Evolutionary conservation across 768 basidiomycete species (phyloP), one percentile per base, ranked within the genome.

Genomic region (Mycena pura): DNA sequence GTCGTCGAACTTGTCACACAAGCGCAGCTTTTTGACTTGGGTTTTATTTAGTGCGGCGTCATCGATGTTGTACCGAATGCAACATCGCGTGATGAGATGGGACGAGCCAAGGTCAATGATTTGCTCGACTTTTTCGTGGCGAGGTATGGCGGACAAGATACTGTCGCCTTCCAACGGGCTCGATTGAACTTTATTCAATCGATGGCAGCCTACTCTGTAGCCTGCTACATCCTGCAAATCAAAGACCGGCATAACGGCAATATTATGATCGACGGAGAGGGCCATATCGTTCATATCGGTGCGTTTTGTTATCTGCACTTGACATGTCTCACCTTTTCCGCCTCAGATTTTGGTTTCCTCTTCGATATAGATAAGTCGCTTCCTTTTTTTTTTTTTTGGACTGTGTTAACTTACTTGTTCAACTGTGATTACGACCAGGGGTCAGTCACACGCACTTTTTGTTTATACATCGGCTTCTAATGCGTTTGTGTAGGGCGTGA

Each of bases 231-330:
- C 66, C 77, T 99, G 41, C 97, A 99, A 75, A 96, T 99, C 79
- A 99, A 99, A 78, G 97, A 99, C 72, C 80, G 97, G 36, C 97
- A 99, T 74, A 99, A 99, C 70, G 97, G 97, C 27, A 99, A 99
- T 73, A 99, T 99, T 72, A 98, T 99, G 96, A 96, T 99, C 60
- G 97, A 99, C 72, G 95, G 91, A 3, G 93, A 96, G 60, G 97
- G 97, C 0, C 96, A 98, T 72, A 96, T 99, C 59, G 85, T 98
- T 5, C 97, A 99, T 73, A 86, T 99, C 67, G 96, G 95, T 95
- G 59, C 40, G 89, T 72, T n/a, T n/a, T n/a, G 17, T 53, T 38
- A 21, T 36, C 11, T 1, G 27, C 44, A 27, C 47, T n/a, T 25
- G 24, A 19, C 24, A 27, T 43, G 19, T 54, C n/a, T 65, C 15